Evolutionary conservation across 169 alveolate genomes (phyloP).

Genomic region (Perkinsus olseni): DNA sequence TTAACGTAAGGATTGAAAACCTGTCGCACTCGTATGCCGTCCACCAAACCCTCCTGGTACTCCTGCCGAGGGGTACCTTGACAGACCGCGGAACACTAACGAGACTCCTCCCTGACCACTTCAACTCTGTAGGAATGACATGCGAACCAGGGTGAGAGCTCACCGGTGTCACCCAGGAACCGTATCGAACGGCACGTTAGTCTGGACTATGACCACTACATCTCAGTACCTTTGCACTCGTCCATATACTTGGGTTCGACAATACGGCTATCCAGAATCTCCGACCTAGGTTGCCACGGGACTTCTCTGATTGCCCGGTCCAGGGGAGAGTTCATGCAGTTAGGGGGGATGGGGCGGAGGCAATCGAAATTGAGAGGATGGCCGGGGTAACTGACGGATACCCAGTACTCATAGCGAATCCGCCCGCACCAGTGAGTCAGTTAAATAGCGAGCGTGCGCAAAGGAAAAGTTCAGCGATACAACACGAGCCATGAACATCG

Average conservation of each 20-base stretch:
- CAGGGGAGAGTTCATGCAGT: conserved; percentile 25
- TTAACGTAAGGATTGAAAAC: conserved; percentile 71
- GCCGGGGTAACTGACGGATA: neutral
- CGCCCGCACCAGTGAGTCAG: too few species aligned
- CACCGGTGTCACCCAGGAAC: too few species aligned
- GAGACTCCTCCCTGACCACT: neutral
- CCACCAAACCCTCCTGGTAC: conserved; percentile 55
- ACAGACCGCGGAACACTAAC: neutral
- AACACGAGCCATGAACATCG: too few species aligned
- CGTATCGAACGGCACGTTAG: too few species aligned
- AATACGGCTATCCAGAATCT: conserved; percentile 44
- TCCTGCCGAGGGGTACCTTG: conserved; percentile 71
- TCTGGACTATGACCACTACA: neutral
- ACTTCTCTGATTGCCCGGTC: conserved; percentile 60
- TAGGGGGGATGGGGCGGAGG: neutral
- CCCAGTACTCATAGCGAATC: neutral
- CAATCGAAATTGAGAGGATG: neutral
- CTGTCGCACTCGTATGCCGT: conserved; percentile 62
- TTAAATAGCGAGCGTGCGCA: too few species aligned
- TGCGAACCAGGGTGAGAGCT: too few species aligned
- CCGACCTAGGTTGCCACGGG: conserved; percentile 64
- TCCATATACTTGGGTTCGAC: conserved; percentile 59
- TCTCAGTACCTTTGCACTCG: conserved; percentile 50
- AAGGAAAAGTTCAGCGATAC: too few species aligned
- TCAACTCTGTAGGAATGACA: too few species aligned